Percentiles rank a stretch among this genome's conserved stretches.
Evolutionary conservation across 2,329 filamentous ascomycete species (phyloP).

Genomic region (Fusarium sp.): DNA sequence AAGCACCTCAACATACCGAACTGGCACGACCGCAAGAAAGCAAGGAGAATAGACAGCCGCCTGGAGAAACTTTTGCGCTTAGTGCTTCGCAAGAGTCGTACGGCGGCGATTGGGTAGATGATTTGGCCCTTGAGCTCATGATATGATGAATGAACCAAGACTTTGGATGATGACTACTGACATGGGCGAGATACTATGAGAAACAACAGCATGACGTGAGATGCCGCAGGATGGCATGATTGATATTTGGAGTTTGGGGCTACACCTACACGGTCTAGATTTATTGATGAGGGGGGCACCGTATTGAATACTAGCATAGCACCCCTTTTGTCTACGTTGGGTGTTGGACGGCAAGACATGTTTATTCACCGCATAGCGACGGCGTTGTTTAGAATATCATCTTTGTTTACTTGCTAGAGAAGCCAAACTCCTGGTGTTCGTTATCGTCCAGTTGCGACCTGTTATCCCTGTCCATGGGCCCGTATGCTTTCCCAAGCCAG

Average conservation of each 20-base stretch:
- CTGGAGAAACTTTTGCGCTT: constrained; percentile 12
- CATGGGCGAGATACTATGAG: not conserved
- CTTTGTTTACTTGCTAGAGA: constrained; percentile 11
- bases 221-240: constrained; percentile 2
- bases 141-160: constrained; percentile 34
- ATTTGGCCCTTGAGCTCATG: constrained; percentile 50
- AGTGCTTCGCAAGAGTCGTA: constrained; percentile 53
- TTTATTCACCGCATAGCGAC: constrained; percentile 30
- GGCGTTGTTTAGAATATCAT: constrained; percentile 25
- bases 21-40: constrained; percentile 1
- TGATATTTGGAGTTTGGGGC: constrained; percentile 16
- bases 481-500: not conserved
- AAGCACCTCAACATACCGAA: constrained; percentile 1
- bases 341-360: constrained; percentile 14
- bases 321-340: not conserved
- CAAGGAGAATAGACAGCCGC: constrained; percentile 45
- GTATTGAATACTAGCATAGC: constrained; percentile 11
- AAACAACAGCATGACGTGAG: not conserved
- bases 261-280: not conserved
- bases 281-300: not conserved
- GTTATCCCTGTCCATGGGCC: not conserved
- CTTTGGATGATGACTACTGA: constrained; percentile 17
- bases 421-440: not conserved
- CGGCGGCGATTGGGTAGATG: constrained; percentile 54
- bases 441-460: not conserved